These are phyloP conservation scores for Cryptosporidium meleagridis DNA, from an alignment of 169 alveolate species.

Conservation along the genomic window DNA sequence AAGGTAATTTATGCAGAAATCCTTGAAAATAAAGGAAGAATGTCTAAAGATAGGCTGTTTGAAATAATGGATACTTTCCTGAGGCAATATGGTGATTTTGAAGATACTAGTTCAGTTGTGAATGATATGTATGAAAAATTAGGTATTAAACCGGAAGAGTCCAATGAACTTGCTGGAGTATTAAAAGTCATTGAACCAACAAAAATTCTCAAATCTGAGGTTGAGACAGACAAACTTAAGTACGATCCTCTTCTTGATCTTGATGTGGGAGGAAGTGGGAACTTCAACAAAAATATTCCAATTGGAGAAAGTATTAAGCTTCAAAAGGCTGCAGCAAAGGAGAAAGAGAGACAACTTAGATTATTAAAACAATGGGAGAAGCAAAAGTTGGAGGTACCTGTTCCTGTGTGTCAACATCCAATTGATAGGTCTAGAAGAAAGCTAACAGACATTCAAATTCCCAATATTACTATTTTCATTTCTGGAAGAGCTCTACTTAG, in stretches of 20 bases:
- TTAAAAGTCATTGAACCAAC: slow-evolving; percentile 53
- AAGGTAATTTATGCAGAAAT: slow-evolving; percentile 45
- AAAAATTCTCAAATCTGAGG: slow-evolving; percentile 14
- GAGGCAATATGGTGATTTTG: slow-evolving; percentile 32
- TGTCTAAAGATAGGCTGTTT: slow-evolving; percentile 21
- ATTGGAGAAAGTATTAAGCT: slow-evolving; percentile 78
- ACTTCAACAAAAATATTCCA: slow-evolving; percentile 79
- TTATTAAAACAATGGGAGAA: slow-evolving; percentile 86
- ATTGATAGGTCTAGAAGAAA: slow-evolving; percentile 79
- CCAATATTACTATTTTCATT: slow-evolving; percentile 87
- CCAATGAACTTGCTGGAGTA: slow-evolving; percentile 8
- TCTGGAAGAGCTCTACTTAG: slow-evolving; percentile 94
- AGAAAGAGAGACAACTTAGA: slow-evolving; percentile 81
- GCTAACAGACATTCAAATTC: slow-evolving; percentile 84
- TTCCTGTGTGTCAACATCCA: slow-evolving; percentile 83
- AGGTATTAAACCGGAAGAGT: slow-evolving; percentile 30
- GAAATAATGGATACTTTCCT: slow-evolving; percentile 28
- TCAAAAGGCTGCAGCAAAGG: slow-evolving; percentile 80
- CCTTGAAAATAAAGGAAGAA: slow-evolving; percentile 32
- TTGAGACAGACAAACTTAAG: not conserved
- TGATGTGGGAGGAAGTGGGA: slow-evolving; percentile 45
- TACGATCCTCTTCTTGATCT: slow-evolving; percentile 64
- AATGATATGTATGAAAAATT: slow-evolving; percentile 15
- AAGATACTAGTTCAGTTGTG: not conserved
- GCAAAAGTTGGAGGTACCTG: slow-evolving; percentile 85